These are phyloP conservation scores for Penicillium glabrum DNA, from an alignment of 2,329 filamentous ascomycete species.

Conservation along the genomic window DNA sequence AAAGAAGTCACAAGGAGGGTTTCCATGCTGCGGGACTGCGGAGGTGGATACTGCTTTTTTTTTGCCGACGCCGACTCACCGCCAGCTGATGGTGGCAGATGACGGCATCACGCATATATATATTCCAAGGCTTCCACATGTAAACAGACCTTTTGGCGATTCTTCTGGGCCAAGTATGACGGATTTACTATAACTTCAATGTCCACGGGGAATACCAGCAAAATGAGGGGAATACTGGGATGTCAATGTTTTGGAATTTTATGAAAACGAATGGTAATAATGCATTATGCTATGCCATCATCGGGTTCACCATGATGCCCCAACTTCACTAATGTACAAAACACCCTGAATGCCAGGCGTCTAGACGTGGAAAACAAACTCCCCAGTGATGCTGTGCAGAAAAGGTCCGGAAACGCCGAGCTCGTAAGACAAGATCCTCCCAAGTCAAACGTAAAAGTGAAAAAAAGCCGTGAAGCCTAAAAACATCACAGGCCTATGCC, in stretches of 20 bases:
- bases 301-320: constrained; percentile 10
- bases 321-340: constrained; percentile 39
- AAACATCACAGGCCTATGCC: constrained; percentile 33
- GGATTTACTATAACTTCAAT: background rate
- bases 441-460: constrained; percentile 14
- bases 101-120: constrained; percentile 17
- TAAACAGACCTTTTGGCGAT: background rate
- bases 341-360: constrained; percentile 24
- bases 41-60: constrained; percentile 20
- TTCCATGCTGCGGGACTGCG: constrained; percentile 14
- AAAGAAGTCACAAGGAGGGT: constrained; percentile 8
- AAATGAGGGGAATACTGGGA: too few relatives aligned
- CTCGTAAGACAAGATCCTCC: constrained; percentile 11
- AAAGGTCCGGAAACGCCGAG: constrained; percentile 20
- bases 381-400: constrained; percentile 25
- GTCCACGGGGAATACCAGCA: background rate
- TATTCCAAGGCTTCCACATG: background rate
- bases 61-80: constrained; percentile 28
- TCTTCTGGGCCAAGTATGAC: background rate
- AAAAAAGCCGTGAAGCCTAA: constrained; percentile 11
- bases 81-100: constrained; percentile 23
- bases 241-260: too few relatives aligned
- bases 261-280: constrained; percentile 3
- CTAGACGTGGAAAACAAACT: constrained; percentile 22
- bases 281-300: constrained; percentile 17